Evolutionary conservation across 805 yeast species (phyloP).

Genomic region (Metschnikowia orientalis): DNA sequence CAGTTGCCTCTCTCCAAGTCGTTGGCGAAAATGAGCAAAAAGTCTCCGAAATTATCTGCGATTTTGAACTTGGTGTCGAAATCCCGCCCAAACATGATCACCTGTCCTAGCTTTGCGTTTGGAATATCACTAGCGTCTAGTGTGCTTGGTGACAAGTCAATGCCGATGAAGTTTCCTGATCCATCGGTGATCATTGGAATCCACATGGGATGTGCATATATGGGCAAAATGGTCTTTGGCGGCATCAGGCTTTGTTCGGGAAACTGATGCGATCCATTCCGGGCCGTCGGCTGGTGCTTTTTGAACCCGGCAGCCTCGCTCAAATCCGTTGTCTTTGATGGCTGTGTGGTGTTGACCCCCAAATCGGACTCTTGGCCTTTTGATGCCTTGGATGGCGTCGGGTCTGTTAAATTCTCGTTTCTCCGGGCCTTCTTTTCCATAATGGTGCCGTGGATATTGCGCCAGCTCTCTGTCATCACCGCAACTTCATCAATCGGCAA

Average conservation of each 20-base stretch:
- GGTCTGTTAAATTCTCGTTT: too few species aligned
- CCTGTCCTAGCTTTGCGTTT: slow-evolving; percentile 69
- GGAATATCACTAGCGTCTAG: slow-evolving; percentile 6
- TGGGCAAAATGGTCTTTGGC: slow-evolving; percentile 62
- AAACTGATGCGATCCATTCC: slow-evolving; percentile 15
- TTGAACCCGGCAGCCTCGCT: slow-evolving; percentile 1
- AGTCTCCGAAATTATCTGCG: slow-evolving; percentile 87
- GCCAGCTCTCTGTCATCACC: slow-evolving; percentile 82
- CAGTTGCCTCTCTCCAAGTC: slow-evolving; percentile 84
- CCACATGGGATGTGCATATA: slow-evolving; percentile 90
- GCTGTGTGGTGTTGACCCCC: neutral
- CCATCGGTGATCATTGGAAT: slow-evolving; percentile 85
- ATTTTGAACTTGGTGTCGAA: slow-evolving; percentile 85
- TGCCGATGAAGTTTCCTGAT: slow-evolving; percentile 86
- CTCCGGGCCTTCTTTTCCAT: neutral
- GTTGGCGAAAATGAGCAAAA: slow-evolving; percentile 74
- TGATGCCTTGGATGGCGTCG: neutral
- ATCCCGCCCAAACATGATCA: slow-evolving; percentile 89
- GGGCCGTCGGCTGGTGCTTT: neutral
- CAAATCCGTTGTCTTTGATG: neutral
- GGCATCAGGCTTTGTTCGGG: slow-evolving; percentile 69
- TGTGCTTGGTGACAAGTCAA: slow-evolving; percentile 52
- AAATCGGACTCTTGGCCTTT: neutral
- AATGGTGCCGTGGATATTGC: slow-evolving; percentile 54
- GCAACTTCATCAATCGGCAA: slow-evolving; percentile 78